These are phyloP conservation scores for Ambrosia trifida DNA, from an alignment of 129 eudicot species.

Conservation along the genomic window DNA sequence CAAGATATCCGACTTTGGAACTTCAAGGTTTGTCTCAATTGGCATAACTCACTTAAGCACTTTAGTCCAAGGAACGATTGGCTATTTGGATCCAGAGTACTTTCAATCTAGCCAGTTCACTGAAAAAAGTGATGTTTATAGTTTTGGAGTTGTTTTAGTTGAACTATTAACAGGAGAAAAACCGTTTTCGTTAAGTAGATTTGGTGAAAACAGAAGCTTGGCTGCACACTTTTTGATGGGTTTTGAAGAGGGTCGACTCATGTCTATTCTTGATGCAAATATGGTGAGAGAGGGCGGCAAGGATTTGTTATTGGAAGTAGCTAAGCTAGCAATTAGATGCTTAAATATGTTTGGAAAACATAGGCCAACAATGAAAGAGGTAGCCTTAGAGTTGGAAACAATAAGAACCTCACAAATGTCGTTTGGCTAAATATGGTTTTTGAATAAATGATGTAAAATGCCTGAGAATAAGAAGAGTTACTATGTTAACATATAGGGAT, in stretches of 20 bases:
- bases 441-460: neutral
- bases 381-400: conserved; percentile 31
- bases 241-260: conserved; percentile 20
- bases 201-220: conserved; percentile 21
- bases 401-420: conserved; percentile 15
- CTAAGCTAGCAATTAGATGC: conserved; percentile 29
- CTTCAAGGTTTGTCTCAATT: conserved; percentile 34
- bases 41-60: conserved; percentile 38
- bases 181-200: conserved; percentile 21
- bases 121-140: too few relatives aligned
- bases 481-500: conserved; percentile 7
- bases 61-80: conserved; percentile 40
- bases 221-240: conserved; percentile 27
- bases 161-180: conserved; percentile 28
- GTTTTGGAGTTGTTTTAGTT: too few relatives aligned
- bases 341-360: conserved; percentile 35
- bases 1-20: conserved; percentile 43
- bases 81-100: conserved; percentile 44
- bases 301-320: conserved; percentile 15
- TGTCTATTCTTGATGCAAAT: conserved; percentile 20
- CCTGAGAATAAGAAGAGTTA: conserved; percentile 10
- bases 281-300: conserved; percentile 13
- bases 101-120: neutral
- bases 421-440: conserved; percentile 1
- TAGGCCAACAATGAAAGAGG: conserved; percentile 42